A percentile compares a stretch with the other conserved stretches of the same genome.
Conservation (phyloP, 176 grass and related monocot genomes). For the Aegilops longissima region DNA sequence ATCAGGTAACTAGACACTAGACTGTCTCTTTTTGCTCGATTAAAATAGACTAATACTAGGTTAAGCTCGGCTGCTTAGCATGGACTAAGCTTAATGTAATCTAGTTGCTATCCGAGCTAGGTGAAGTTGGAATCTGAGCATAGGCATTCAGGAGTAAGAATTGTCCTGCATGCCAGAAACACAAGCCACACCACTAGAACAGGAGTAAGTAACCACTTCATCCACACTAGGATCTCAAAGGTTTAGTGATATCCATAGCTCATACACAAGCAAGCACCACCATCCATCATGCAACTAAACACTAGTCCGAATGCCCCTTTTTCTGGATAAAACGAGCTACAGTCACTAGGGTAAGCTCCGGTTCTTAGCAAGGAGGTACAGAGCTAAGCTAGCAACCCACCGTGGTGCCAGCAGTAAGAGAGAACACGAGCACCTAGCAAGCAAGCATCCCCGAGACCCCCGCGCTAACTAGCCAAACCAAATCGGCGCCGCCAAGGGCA, state of each 20-base stretch:
- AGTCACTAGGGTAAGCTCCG: not conserved
- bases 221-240: not conserved
- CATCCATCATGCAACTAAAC: not conserved
- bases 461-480: not conserved
- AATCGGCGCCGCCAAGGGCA: not conserved
- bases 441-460: not conserved
- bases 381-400: not conserved
- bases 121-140: slow-evolving; percentile 86
- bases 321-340: not conserved
- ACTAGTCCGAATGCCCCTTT: not conserved
- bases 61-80: not conserved
- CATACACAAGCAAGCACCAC: slow-evolving; percentile 10
- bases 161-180: not conserved
- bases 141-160: not conserved
- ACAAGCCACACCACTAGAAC: not conserved
- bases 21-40: not conserved
- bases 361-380: not conserved
- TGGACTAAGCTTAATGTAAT: not conserved
- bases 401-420: not conserved
- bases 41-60: not conserved
- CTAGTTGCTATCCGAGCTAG: slow-evolving; percentile 15
- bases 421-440: not conserved
- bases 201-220: not conserved
- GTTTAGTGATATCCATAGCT: not conserved
- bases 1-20: not conserved